These are phyloP conservation scores for Pyricularia sp. DNA, from an alignment of 2,329 filamentous ascomycete genomes.

Conservation along the genomic window DNA sequence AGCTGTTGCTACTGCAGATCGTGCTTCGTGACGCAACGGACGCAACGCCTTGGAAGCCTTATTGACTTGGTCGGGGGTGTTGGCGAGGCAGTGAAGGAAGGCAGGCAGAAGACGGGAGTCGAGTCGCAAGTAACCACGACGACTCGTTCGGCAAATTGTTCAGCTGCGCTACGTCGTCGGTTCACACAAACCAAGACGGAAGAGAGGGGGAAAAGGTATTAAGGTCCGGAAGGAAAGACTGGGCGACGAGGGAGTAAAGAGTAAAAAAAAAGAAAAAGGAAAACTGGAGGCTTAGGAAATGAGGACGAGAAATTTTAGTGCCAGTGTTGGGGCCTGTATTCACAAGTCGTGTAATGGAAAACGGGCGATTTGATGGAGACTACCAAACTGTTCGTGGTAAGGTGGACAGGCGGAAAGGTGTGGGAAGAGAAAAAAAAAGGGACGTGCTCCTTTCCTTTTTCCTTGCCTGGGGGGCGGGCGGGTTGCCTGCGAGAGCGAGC, in stretches of 20 bases:
- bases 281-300: neutral
- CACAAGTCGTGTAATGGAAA: slow-evolving; percentile 5
- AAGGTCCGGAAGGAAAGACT: slow-evolving; percentile 10
- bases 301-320: slow-evolving; percentile 8
- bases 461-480: neutral
- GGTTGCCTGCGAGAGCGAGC: neutral
- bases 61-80: neutral
- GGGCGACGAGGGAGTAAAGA: slow-evolving; percentile 4
- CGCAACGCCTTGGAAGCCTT: neutral
- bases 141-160: neutral
- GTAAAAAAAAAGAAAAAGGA: slow-evolving; percentile 1
- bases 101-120: neutral
- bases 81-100: slow-evolving; percentile 1
- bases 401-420: neutral
- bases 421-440: neutral
- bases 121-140: slow-evolving; percentile 4
- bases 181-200: slow-evolving; percentile 5
- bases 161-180: slow-evolving; percentile 1
- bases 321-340: slow-evolving; percentile 6
- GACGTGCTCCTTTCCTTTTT: neutral
- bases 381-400: neutral
- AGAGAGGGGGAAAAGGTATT: slow-evolving; percentile 10
- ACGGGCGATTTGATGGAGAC: neutral
- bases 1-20: neutral
- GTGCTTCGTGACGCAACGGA: neutral